Percentiles rank a stretch among this genome's conserved stretches.
phyloP scores from a whole-genome alignment of 2,329 filamentous ascomycete genomes.

The Phialemoniopsis sp. region DNA sequence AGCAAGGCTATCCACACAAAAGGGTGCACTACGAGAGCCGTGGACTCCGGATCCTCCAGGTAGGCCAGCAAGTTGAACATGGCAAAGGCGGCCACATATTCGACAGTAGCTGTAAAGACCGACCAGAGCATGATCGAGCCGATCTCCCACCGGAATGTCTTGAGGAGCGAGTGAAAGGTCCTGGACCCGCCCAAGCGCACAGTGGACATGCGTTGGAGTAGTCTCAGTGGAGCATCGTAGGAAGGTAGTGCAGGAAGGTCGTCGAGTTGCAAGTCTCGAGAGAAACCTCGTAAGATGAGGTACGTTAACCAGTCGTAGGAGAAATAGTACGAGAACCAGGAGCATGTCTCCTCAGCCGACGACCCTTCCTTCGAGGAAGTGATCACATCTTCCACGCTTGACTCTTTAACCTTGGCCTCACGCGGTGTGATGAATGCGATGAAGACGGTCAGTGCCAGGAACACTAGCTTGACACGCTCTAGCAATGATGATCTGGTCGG shows the following conservation, averaged over 20 bases:
- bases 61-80: constrained; percentile 11
- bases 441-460: constrained; percentile 2
- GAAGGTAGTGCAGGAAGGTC: constrained; percentile 23
- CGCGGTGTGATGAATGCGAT: constrained; percentile 1
- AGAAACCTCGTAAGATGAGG: constrained; percentile 20
- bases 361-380: constrained; percentile 8
- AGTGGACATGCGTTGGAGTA: constrained; percentile 16
- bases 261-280: constrained; percentile 20
- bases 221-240: constrained; percentile 20
- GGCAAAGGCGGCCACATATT: constrained; percentile 10
- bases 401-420: constrained; percentile 2
- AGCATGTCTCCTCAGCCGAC: constrained; percentile 21
- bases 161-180: constrained; percentile 17
- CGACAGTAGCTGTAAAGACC: constrained; percentile 8
- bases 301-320: constrained; percentile 26
- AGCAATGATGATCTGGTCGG: constrained; percentile 9
- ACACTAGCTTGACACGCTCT: constrained; percentile 11
- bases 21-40: constrained; percentile 9
- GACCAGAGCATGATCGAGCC: constrained; percentile 20
- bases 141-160: constrained; percentile 18
- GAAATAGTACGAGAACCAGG: constrained; percentile 22
- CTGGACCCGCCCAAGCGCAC: constrained; percentile 19
- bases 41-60: constrained; percentile 13
- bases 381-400: constrained; percentile 11
- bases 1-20: constrained; percentile 23